Evolutionary conservation across 306 rosid species (phyloP), one percentile per base, ranked within the genome.

Genomic region (Senna siamea): DNA sequence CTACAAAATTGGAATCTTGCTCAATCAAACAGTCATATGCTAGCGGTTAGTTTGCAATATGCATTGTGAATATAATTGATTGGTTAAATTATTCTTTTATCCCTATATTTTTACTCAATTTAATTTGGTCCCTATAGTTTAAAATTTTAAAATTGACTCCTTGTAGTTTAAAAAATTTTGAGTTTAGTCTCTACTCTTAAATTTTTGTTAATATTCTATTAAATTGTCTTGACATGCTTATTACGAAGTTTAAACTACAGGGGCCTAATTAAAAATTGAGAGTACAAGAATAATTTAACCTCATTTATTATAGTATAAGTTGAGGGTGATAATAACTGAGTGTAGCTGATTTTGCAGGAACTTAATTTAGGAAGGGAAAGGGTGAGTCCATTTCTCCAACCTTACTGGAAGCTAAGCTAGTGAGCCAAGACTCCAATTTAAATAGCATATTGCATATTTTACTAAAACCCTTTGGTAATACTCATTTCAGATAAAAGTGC

Each of bases 1-100:
- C 79, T 85, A 15, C 95, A 87, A 58, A 89, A 89, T 73, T 79
- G 83, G 95, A 82, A 83, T 68, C 92, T 89, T 75, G 87, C 90
- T 75, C 92, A 87, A 76, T 83, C 90, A 30, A 89, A 89, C 75
- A 87, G 88, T 80, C 81, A 79, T 41, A 85, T 89, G 85, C 79
- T 72, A 75, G 92, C 88, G 55, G 94, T 89, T 53, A 9, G 50
- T 2, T 37, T 28, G 14, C 44, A 41, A 44, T 37, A 30, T 56
- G 50, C 57, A 34, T 26, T 70, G 23, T 55, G 17, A 55, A 22
- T 18, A 7, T 38, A 3, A 8, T 26, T 26, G 30, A 26, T 26
- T 26, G 30, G 30, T 26, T 26, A 26, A 26, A 26, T 26, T 26
- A 26, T 26, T 26, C 30, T 26, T 26, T 1, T 26, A 3, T 26